phyloP scores from a whole-genome alignment of 179 eudicot genomes.

The Carnegiea gigantea region DNA sequence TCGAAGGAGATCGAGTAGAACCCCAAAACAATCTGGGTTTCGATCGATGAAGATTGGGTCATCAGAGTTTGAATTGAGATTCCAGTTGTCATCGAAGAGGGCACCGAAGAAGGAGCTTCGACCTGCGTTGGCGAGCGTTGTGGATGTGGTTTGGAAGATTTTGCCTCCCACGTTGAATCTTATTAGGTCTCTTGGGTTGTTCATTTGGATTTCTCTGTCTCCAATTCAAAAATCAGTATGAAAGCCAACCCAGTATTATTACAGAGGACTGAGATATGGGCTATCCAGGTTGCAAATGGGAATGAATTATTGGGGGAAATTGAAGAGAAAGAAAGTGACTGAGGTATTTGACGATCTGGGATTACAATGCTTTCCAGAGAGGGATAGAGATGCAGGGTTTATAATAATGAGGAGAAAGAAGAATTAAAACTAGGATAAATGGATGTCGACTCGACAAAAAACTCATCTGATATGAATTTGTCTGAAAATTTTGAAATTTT shows the following conservation, averaged over 20 bases:
- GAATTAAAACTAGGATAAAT: too few species aligned
- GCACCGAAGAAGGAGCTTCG: slow-evolving; percentile 74
- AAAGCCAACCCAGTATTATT: background rate
- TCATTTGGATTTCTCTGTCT: background rate
- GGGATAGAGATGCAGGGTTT: background rate
- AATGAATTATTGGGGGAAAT: background rate
- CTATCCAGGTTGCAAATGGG: background rate
- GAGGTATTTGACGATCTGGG: background rate
- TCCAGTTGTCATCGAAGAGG: slow-evolving; percentile 74
- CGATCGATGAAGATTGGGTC: slow-evolving; percentile 61
- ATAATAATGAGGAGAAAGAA: background rate
- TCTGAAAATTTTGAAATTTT: too few species aligned
- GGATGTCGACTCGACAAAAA: too few species aligned
- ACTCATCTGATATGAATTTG: too few species aligned
- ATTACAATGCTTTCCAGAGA: background rate
- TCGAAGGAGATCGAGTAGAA: slow-evolving; percentile 80
- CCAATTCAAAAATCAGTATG: background rate
- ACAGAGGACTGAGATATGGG: background rate
- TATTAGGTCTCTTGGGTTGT: slow-evolving; percentile 37
- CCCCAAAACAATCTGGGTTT: slow-evolving; percentile 72
- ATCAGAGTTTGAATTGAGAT: slow-evolving; percentile 27
- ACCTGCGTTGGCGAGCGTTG: slow-evolving; percentile 85
- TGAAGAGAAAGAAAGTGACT: background rate
- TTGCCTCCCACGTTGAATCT: slow-evolving; percentile 80
- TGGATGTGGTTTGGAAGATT: slow-evolving; percentile 71